Evolutionary conservation across 2,329 filamentous ascomycete genomes (phyloP).

Genomic region (Bipolaris gigantea): DNA sequence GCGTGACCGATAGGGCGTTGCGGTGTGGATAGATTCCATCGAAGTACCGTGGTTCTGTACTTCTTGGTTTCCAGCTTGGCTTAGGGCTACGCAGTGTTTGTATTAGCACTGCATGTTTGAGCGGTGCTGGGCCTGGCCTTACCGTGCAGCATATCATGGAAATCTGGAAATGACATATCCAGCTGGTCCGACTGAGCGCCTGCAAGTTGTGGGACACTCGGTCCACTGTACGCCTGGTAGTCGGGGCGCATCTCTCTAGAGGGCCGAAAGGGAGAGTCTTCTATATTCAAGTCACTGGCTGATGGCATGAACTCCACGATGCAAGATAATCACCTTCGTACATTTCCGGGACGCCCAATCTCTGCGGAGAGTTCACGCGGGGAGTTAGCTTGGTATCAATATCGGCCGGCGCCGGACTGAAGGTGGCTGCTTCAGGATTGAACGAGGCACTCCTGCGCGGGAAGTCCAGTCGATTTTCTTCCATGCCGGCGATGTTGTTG

Average conservation of each 20-base stretch:
- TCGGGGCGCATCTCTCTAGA: constrained; percentile 1
- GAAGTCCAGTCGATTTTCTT: neutral
- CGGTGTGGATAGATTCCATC: neutral
- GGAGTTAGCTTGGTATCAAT: neutral
- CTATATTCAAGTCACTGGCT: constrained; percentile 2
- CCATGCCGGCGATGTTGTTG: neutral
- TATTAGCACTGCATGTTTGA: neutral
- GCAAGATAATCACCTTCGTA: neutral
- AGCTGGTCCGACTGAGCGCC: neutral
- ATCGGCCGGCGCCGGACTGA: constrained; percentile 7
- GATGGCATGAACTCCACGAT: too few species aligned
- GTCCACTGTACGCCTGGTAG: neutral
- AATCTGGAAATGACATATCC: neutral
- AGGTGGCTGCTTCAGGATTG: constrained; percentile 19
- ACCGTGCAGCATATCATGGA: constrained; percentile 5
- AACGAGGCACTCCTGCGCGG: constrained; percentile 5
- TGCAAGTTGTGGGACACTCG: neutral
- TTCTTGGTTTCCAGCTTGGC: neutral
- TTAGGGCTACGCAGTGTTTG: neutral
- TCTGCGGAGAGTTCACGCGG: neutral
- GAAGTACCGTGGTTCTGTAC: neutral
- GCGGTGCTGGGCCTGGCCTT: neutral
- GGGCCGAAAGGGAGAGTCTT: constrained; percentile 9
- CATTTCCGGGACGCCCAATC: neutral
- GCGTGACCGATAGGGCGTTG: neutral